Base-by-base conservation (phyloP, 805 yeast genomes). In the Metschnikowia kofuensis region DNA sequence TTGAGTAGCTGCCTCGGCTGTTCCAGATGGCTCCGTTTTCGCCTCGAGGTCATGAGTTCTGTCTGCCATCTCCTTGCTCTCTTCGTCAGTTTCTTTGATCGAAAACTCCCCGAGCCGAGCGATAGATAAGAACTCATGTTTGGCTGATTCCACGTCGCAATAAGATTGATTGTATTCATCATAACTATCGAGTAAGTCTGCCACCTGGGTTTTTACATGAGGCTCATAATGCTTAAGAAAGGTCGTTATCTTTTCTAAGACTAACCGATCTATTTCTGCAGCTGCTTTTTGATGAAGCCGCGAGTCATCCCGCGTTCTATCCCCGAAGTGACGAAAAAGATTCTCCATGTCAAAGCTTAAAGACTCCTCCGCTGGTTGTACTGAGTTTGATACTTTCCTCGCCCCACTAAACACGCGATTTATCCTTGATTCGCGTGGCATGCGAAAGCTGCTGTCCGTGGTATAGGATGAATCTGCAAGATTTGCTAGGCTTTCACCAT, bases 201-300 rank as follows among this genome's bases (percentile, higher is more conserved):
- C 58, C 40, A 70, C 43, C 1, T 57, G 51, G 5, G 49, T 40
- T 9, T 62, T 53, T 9, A 71, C 58, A 38, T 56, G 63, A 0
- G 76, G 73, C 48, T 74, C 77, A 42, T 71, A 59, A 7, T 47
- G 45, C 48, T 72, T 73, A 12, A 73, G 58, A 50, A 68, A 72
- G 7, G 52, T 55, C 13, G 73, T 67, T n/a, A 73, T 52, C 4
- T 59, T 56, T 32, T 65, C 68, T 48, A 73, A 56, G 1, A 72
- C 66, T 26, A 60, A 60, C 15, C 61, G 52, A 47, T 74, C 77
- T 26, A 74, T 68, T 2, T 58, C 58, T 0, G 67, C 55, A 3
- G 76, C 70, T 35, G 69, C 57, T 4, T 46, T 51, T 27, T 59
- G 52, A 39, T 66, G 53, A 2, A 52, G 46, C 6, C 40, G 45